Evolutionary conservation across 139 green algal species (phyloP).

Genomic region (Tetradesmus lagerheimii): DNA sequence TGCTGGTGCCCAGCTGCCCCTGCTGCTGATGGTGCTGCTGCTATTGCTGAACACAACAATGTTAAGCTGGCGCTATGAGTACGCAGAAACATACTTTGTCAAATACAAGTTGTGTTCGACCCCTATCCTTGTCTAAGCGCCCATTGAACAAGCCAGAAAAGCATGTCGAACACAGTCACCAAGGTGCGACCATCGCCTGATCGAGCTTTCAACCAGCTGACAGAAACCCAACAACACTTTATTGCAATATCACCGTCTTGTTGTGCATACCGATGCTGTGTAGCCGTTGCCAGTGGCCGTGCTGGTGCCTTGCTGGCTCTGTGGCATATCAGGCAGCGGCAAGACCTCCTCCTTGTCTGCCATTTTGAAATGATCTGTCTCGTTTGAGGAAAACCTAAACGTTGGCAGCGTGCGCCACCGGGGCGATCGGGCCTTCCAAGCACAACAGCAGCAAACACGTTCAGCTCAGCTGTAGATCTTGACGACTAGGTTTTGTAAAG

Average conservation of each 20-base stretch:
- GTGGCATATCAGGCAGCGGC: slow-evolving; percentile 28
- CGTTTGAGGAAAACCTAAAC: not conserved
- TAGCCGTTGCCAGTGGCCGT: slow-evolving; percentile 13
- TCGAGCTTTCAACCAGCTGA: not conserved
- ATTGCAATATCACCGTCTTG: not conserved
- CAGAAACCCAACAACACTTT: not conserved
- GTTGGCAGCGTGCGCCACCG: not conserved
- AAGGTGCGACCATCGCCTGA: not conserved
- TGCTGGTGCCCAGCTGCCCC: not conserved
- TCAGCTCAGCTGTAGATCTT: not conserved
- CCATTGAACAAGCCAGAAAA: not conserved
- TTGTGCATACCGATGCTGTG: slow-evolving; percentile 12
- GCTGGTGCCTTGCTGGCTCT: slow-evolving; percentile 17
- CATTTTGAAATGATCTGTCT: not conserved
- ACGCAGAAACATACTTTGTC: not conserved
- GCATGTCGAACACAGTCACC: not conserved
- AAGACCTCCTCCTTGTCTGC: not conserved
- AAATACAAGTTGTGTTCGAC: not conserved
- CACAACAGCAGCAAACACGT: not conserved
- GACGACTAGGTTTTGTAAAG: not conserved
- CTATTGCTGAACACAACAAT: not conserved
- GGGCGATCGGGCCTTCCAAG: not conserved
- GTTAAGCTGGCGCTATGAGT: not conserved
- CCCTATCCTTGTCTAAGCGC: not conserved
- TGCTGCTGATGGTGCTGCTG: not conserved